These are phyloP conservation scores for Cladochytrium replicatum DNA, from an alignment of 192 early-diverging fungal species.

Conservation along the genomic window DNA sequence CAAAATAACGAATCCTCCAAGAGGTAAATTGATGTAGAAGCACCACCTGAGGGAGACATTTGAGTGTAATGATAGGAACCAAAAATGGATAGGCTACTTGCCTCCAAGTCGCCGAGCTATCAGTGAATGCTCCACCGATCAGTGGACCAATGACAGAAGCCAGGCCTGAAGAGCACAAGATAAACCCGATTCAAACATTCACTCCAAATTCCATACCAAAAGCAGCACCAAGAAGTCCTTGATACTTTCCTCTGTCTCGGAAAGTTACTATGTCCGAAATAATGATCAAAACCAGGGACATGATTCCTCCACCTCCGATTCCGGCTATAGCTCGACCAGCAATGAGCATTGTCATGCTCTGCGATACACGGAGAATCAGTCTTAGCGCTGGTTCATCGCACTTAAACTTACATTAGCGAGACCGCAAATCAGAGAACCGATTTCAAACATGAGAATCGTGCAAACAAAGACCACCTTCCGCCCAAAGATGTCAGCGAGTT, in stretches of 20 bases:
- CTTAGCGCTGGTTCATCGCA: too few relatives aligned
- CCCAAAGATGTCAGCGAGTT: constrained; percentile 87
- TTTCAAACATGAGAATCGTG: constrained; percentile 65
- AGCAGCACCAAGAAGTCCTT: constrained; percentile 67
- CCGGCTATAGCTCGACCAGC: constrained; percentile 69
- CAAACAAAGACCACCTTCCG: constrained; percentile 68
- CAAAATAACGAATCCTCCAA: constrained; percentile 57
- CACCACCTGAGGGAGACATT: constrained; percentile 40
- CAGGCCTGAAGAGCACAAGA: too few relatives aligned
- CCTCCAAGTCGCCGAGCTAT: too few relatives aligned
- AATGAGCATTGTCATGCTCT: constrained; percentile 52
- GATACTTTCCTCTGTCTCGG: constrained; percentile 49
- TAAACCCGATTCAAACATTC: too few relatives aligned
- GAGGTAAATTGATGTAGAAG: constrained; percentile 80
- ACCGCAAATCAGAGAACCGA: constrained; percentile 77
- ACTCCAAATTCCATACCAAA: too few relatives aligned
- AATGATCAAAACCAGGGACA: constrained; percentile 61
- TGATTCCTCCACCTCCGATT: constrained; percentile 73
- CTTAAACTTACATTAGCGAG: too few relatives aligned
- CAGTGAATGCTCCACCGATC: constrained; percentile 75
- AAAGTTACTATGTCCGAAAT: constrained; percentile 13
- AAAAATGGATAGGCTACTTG: too few relatives aligned
- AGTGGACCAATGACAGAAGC: constrained; percentile 74
- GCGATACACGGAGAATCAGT: constrained; percentile 39
- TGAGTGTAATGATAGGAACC: too few relatives aligned